Base-by-base conservation (phyloP, 305 asterid species). In the Solanum hybrid region DNA sequence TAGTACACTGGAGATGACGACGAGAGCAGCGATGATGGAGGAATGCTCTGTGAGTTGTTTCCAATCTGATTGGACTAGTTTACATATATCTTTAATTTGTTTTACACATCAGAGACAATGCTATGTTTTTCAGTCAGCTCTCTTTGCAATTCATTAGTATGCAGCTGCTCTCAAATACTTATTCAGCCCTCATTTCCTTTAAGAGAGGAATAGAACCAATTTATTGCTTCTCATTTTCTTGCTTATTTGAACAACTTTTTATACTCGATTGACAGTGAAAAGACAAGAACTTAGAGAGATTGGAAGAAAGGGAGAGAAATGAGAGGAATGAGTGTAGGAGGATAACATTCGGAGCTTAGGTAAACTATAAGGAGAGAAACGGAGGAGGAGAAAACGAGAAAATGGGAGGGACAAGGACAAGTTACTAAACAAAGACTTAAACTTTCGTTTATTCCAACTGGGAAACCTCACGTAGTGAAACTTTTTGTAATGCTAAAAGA, bases 21-120 rank as follows among this genome's bases (percentile, higher is more conserved):
- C 88, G 97, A 92, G 88, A 95, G 94, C 94, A 95, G 98, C 22
- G 97, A 94, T 64, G 97, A 95, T 19, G 99, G 95, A 89, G 99
- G 99, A 89, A 94, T 96, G 99, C 99, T 96, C 76, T 96, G 98
- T 96, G 88, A 95, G 98, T 95, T 78, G 29, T 56, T 19, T 56
- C 76, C 8, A 3, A 31, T 85, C 76, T 32, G 88, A 85, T 51
- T 31, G 22, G 14, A 10, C 32, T 11, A 85, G 17, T 11, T 31
- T 56, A 19, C 76, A 22, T 60, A 19, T 60, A 19, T 10, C 32
- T 51, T 31, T 29, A 29, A 84, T 51, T 51, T 85, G 42, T 31
- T 56, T 45, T 85, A 85, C 38, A 11, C 27, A 19, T 85, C 45
- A 56, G 88, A 31, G 26, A 10, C 88, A 56, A 56, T 85, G 75